Conservation (phyloP, 495 filamentous ascomycete genomes). For the Polyplosphaeria fusca region DNA sequence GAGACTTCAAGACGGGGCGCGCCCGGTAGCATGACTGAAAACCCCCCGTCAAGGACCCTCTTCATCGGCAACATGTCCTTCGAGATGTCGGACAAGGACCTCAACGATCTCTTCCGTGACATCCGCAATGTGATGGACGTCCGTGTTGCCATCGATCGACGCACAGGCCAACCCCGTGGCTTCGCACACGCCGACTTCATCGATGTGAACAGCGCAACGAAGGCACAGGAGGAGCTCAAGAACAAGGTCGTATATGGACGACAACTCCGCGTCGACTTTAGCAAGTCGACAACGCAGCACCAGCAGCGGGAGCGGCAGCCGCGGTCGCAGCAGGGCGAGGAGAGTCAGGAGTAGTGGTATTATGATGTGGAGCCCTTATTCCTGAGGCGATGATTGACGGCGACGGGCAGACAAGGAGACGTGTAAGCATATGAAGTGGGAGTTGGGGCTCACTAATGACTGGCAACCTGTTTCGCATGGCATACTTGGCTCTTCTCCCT, state of each 20-base stretch:
- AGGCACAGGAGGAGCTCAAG: slow-evolving; percentile 56
- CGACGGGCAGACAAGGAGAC: no score
- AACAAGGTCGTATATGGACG: slow-evolving; percentile 63
- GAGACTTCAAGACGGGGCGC: not conserved
- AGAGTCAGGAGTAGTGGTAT: no score
- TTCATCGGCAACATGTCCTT: slow-evolving; percentile 90
- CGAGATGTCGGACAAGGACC: slow-evolving; percentile 81
- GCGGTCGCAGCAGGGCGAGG: no score
- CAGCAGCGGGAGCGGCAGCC: not conserved
- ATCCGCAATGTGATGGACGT: slow-evolving; percentile 74
- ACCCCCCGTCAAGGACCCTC: slow-evolving; percentile 60
- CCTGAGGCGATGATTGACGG: no score
- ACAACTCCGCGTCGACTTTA: slow-evolving; percentile 63
- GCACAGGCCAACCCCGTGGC: slow-evolving; percentile 80
- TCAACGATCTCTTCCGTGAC: slow-evolving; percentile 75
- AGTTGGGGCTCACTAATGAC: no score
- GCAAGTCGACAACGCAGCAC: slow-evolving; percentile 21
- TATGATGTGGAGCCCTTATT: no score
- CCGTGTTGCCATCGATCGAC: slow-evolving; percentile 83
- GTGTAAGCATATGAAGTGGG: no score
- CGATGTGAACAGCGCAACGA: slow-evolving; percentile 58
- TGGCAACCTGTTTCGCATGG: no score
- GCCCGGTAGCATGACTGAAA: slow-evolving; percentile 12
- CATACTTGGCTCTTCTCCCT: slow-evolving; percentile 21
- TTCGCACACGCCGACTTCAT: slow-evolving; percentile 89